A percentile compares a stretch with the other conserved stretches of the same genome.
Evolutionary conservation across 768 basidiomycete genomes (phyloP).

Genomic region (Russula foetens): DNA sequence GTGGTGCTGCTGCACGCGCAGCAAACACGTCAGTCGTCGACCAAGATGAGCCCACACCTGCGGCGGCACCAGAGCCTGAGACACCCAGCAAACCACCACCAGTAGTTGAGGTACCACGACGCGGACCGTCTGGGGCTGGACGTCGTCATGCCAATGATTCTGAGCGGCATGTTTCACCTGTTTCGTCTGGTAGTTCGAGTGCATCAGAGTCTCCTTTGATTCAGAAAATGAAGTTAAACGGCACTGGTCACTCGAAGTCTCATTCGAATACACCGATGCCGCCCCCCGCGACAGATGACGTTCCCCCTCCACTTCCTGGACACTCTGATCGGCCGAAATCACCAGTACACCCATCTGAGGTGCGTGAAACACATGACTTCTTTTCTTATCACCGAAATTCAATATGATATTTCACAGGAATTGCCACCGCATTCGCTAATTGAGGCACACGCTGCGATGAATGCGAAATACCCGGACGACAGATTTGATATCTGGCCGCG

Average conservation of each 20-base stretch:
- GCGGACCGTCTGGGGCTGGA: constrained; percentile 1
- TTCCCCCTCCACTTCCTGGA: constrained; percentile 2
- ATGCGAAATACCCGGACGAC: constrained; percentile 70
- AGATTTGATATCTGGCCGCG: constrained; percentile 69
- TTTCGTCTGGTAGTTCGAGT: constrained; percentile 59
- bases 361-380: not conserved
- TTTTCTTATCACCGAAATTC: not conserved
- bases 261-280: constrained; percentile 22
- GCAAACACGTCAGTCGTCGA: constrained; percentile 32
- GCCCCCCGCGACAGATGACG: constrained; percentile 15
- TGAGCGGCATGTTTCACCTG: constrained; percentile 60
- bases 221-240: constrained; percentile 55
- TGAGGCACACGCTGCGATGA: constrained; percentile 58
- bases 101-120: constrained; percentile 27
- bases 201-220: constrained; percentile 69
- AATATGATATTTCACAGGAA: constrained; percentile 7
- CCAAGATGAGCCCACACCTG: constrained; percentile 25
- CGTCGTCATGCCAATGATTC: constrained; percentile 27
- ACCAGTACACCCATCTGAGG: constrained; percentile 7
- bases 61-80: constrained; percentile 37
- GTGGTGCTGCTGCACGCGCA: constrained; percentile 41
- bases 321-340: constrained; percentile 14
- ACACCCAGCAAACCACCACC: constrained; percentile 41
- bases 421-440: constrained; percentile 62
- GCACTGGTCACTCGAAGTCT: constrained; percentile 32